Conservation (phyloP, 2,329 filamentous ascomycete genomes). For the Uncinocarpus reesii region DNA sequence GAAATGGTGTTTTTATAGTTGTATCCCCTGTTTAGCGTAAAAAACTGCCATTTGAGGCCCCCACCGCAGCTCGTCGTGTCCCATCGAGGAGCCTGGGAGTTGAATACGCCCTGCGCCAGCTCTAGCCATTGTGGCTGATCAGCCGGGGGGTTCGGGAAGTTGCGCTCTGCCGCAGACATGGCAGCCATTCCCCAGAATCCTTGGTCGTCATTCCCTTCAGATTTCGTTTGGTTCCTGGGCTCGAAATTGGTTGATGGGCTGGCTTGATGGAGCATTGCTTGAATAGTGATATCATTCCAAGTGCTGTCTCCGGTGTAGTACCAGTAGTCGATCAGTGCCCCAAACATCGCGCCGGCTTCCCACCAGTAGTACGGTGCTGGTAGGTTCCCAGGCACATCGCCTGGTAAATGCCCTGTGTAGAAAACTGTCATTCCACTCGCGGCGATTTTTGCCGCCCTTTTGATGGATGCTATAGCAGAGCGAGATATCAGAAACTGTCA, state of each 20-base stretch:
- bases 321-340: conserved; percentile 69
- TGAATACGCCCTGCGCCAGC: conserved; percentile 65
- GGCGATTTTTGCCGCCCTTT: conserved; percentile 24
- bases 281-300: conserved; percentile 56
- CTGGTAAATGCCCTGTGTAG: conserved; percentile 27
- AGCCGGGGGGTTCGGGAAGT: conserved; percentile 29
- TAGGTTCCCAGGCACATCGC: conserved; percentile 25
- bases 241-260: conserved; percentile 61
- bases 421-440: conserved; percentile 28
- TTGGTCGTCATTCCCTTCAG: conserved; percentile 36
- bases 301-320: conserved; percentile 63
- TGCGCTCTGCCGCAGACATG: conserved; percentile 30
- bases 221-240: conserved; percentile 41
- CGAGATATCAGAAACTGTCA: neutral
- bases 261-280: conserved; percentile 57
- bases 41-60: conserved; percentile 75
- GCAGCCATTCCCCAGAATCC: conserved; percentile 32
- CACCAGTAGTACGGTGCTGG: conserved; percentile 32
- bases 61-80: conserved; percentile 55
- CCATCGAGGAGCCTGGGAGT: conserved; percentile 62
- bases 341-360: conserved; percentile 31
- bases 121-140: conserved; percentile 58
- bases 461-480: conserved; percentile 24
- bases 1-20: conserved; percentile 45
- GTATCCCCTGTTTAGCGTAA: conserved; percentile 42